Evolutionary conservation across 2,329 filamentous ascomycete genomes (phyloP), one percentile per base, ranked within the genome.

Genomic region (Paracorniculantispora psalliotae): DNA sequence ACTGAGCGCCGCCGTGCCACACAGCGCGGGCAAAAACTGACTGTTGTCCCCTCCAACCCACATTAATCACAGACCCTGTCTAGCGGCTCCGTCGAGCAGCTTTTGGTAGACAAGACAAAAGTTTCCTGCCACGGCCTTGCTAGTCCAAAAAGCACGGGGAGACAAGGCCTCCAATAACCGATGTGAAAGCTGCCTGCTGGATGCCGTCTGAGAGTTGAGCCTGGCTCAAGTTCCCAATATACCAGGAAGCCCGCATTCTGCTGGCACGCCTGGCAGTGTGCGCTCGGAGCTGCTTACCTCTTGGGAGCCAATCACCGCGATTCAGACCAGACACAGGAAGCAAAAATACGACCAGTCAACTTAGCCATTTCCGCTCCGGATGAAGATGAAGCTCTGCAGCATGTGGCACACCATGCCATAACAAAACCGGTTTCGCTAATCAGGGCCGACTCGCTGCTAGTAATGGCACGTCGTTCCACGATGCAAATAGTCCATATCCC

Each of bases 331-430:
- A 49, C 33, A 55, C 52, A 21, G n/a, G 23, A 55, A 28, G 21
- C 41, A 37, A 49, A 55, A 49, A 44, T n/a, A 23, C 17, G 46
- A 57, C 19, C 44, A 19, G 55, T 58, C 46, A 43, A 51, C 21
- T 26, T 39, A 10, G 26, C 47, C 33, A 26, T 57, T 39, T 30
- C 33, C 30, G 26, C 41, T 28, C 30, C 41, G 26, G 52, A 41
- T 41, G 30, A 37, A 48, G 54, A 57, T 23, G 37, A 51, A 35
- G 47, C 25, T 21, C 28, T 30, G 23, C 21, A 41, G 44, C 39
- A 37, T 46, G 56, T 59, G 56, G 47, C 55, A 51, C 37, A 58
- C 47, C 47, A 57, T 33, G 54, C 21, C 44, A 57, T 7, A 13
- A 44, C 26, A 41, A 26, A 35, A 50, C 25, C 37, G 46, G 35